Evolutionary conservation across 257 asterid genomes (phyloP), one percentile per base, ranked within the genome.

Genomic region (Lantana camara): DNA sequence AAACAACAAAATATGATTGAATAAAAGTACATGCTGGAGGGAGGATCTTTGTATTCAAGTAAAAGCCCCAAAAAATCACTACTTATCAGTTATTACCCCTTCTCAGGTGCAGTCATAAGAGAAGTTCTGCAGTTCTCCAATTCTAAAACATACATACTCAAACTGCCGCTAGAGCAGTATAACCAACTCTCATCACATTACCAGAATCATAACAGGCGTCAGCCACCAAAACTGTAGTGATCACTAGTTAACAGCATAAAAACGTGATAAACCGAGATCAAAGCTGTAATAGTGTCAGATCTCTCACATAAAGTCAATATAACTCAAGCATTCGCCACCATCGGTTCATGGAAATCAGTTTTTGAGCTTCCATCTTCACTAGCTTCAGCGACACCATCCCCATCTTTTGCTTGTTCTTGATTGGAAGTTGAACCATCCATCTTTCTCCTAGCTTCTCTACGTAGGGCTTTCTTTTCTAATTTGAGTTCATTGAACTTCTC

Each of bases 401-500:
- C 88, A 12, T 80, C 88, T 19, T 70, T 57, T 7, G 61, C 55
- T 38, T 17, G 52, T 58, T 73, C 86, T 24, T 80, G 42, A 76
- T 77, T 82, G 20, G 82, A 63, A 30, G 88, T 66, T 78, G 80
- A 82, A 65, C 93, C 94, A 21, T 80, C 85, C 67, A 80, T 64
- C 77, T 80, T 83, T 71, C 96, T 77, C 82, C 95, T 80, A 49
- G 80, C 82, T 57, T 93, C 96, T 74, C 85, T 79, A 13, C 91
- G 91, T 41, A 73, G 75, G 24, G 81, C 76, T 49, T 79, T 78
- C 70, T 82, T 77, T 16, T 75, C 95, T 49, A 90, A 49, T 67
- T 77, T 84, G 48, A 83, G 72, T 57, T 78, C 90, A 19, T 57
- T 70, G 65, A 87, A 87, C 64, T 83, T 80, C 46, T 83, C 74